Evolutionary conservation across 768 basidiomycete species (phyloP).

Genomic region (Stropharia rugosoannulata): DNA sequence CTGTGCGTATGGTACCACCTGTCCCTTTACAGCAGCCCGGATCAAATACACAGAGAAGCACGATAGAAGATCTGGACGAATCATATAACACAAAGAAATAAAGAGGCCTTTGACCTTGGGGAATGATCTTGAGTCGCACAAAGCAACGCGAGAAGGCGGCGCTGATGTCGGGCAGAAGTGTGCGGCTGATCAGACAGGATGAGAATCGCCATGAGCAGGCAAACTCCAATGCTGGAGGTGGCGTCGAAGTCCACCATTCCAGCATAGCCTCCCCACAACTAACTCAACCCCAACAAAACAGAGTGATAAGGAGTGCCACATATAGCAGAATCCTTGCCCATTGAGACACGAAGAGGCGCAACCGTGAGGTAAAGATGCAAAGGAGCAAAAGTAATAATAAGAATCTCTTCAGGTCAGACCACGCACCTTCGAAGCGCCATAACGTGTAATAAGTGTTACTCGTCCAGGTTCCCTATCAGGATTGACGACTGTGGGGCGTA

Average conservation of each 20-base stretch:
- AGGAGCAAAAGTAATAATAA: neutral
- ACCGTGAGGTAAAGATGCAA: neutral
- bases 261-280: too few species aligned
- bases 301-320: too few species aligned
- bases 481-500: conserved; percentile 67
- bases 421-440: conserved; percentile 82
- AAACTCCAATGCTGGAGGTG: neutral
- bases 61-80: too few species aligned
- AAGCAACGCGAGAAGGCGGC: neutral
- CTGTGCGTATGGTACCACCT: too few species aligned
- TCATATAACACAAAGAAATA: neutral
- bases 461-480: conserved; percentile 79
- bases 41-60: neutral
- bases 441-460: conserved; percentile 90
- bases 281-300: too few species aligned
- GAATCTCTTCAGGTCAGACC: neutral
- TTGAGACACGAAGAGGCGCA: neutral
- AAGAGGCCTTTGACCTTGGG: neutral
- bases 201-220: neutral
- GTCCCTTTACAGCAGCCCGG: neutral
- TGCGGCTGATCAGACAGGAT: neutral
- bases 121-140: neutral
- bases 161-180: neutral
- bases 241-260: neutral
- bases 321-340: neutral